Conservation (phyloP, 139 green algal genomes). For the Ettlia oleoabundans region DNA sequence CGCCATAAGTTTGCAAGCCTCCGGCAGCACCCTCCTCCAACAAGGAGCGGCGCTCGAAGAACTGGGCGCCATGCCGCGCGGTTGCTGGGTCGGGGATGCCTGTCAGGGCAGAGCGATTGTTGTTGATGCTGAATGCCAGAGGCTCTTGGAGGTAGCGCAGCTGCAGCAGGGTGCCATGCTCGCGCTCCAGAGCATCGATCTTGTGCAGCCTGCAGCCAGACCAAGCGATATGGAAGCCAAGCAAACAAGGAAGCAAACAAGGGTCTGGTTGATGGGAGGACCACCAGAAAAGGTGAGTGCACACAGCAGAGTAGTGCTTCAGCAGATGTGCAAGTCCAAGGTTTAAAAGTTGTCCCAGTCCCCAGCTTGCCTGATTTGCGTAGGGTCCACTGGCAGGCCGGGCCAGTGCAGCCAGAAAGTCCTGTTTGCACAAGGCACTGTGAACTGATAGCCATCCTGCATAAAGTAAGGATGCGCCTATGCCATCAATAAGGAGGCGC, state of each 20-base stretch:
- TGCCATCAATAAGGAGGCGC: no score
- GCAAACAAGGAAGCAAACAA: not conserved
- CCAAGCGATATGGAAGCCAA: no score
- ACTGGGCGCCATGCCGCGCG: not conserved
- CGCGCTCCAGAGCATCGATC: not conserved
- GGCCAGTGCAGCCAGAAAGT: not conserved
- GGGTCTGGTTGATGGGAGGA: not conserved
- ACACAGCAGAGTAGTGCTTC: not conserved
- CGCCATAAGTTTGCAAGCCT: not conserved
- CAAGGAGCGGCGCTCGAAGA: not conserved
- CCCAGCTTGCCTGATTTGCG: not conserved
- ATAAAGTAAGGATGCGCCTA: no score
- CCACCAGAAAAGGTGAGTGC: not conserved
- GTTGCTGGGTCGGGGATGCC: not conserved
- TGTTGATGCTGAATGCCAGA: not conserved
- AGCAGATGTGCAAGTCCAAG: no score
- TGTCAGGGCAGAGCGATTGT: not conserved
- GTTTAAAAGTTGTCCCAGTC: not conserved
- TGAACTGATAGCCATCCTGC: not conserved
- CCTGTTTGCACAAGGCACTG: not conserved
- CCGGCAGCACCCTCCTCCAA: not conserved
- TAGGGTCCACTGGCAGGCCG: not conserved
- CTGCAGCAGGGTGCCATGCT: not conserved
- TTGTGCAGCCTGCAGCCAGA: not conserved
- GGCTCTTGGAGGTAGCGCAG: not conserved